Evolutionary conservation across 352 stramenopile species (phyloP).

Genomic region (Peronospora farinosa): DNA sequence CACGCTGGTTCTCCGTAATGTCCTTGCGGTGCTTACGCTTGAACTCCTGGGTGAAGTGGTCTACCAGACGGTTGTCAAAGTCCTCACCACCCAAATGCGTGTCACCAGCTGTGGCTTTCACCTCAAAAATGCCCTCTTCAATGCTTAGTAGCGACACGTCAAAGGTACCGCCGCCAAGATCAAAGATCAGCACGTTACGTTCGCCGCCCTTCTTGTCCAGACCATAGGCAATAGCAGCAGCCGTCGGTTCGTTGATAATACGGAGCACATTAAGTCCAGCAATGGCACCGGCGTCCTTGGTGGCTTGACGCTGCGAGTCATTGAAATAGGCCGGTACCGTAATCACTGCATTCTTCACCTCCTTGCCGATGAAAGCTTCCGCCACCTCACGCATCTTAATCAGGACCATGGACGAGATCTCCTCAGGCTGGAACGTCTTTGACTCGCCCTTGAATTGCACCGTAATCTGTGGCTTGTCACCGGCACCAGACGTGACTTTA

Average conservation of each 20-base stretch:
- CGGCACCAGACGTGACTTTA: slow-evolving; percentile 50
- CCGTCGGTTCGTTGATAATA: slow-evolving; percentile 95
- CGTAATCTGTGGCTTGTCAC: slow-evolving; percentile 60
- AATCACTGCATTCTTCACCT: slow-evolving; percentile 76
- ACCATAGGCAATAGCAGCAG: slow-evolving; percentile 88
- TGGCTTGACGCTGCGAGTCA: slow-evolving; percentile 90
- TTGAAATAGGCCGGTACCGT: slow-evolving; percentile 98
- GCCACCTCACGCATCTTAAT: slow-evolving; percentile 65
- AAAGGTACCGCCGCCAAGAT: slow-evolving; percentile 81
- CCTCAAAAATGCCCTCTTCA: slow-evolving; percentile 94
- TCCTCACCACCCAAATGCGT: slow-evolving; percentile 59
- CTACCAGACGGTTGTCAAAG: slow-evolving; percentile 87
- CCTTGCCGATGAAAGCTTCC: slow-evolving; percentile 58
- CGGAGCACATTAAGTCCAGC: slow-evolving; percentile 88
- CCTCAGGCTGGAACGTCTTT: slow-evolving; percentile 72
- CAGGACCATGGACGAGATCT: slow-evolving; percentile 74
- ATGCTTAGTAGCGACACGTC: slow-evolving; percentile 91
- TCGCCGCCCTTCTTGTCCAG: slow-evolving; percentile 92
- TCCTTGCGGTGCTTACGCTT: slow-evolving; percentile 89
- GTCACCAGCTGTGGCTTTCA: slow-evolving; percentile 92
- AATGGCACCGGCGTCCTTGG: slow-evolving; percentile 88
- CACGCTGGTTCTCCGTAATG: slow-evolving; percentile 82
- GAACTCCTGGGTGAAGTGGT: slow-evolving; percentile 91
- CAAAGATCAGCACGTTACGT: slow-evolving; percentile 79
- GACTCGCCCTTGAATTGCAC: slow-evolving; percentile 66